These are phyloP conservation scores for Glarea lozoyensis DNA, from an alignment of 495 filamentous ascomycete species.

Conservation along the genomic window DNA sequence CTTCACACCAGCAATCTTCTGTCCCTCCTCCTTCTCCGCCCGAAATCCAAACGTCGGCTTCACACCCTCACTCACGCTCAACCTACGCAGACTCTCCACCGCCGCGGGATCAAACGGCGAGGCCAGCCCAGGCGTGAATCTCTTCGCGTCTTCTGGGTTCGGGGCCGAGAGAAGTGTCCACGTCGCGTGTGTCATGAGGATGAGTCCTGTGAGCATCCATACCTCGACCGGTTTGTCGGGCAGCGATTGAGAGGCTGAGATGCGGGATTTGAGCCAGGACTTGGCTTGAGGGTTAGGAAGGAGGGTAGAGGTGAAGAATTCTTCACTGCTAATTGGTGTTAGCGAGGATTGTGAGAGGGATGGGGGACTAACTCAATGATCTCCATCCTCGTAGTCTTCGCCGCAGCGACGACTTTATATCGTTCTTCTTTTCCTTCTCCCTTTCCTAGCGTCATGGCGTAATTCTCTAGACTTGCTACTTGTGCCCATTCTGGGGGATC, in stretches of 20 bases:
- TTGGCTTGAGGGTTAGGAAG: constrained; percentile 10
- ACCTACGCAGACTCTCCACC: constrained; percentile 10
- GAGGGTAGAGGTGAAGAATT: constrained; percentile 12
- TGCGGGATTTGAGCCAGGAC: constrained; percentile 14
- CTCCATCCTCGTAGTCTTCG: constrained; percentile 11
- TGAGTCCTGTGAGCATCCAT: constrained; percentile 16
- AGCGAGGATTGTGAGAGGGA: neutral
- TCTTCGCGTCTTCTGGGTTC: neutral
- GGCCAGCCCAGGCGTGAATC: constrained; percentile 9
- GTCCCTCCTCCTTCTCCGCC: neutral
- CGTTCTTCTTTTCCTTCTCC: constrained; percentile 1
- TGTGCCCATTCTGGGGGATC: constrained; percentile 12
- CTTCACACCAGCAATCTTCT: constrained; percentile 4
- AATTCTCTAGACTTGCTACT: constrained; percentile 8
- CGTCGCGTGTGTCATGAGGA: constrained; percentile 18
- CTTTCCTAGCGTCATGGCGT: constrained; percentile 13
- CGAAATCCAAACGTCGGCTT: constrained; percentile 9
- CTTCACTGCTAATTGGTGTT: constrained; percentile 4
- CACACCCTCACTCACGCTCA: constrained; percentile 13
- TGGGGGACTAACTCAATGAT: constrained; percentile 14
- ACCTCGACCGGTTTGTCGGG: constrained; percentile 1
- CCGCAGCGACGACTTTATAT: constrained; percentile 15
- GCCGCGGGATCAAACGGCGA: constrained; percentile 16
- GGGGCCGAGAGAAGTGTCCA: constrained; percentile 12
- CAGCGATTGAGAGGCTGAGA: constrained; percentile 13